Conservation (phyloP, 83 land plant genomes). For the Larix sibirica region DNA sequence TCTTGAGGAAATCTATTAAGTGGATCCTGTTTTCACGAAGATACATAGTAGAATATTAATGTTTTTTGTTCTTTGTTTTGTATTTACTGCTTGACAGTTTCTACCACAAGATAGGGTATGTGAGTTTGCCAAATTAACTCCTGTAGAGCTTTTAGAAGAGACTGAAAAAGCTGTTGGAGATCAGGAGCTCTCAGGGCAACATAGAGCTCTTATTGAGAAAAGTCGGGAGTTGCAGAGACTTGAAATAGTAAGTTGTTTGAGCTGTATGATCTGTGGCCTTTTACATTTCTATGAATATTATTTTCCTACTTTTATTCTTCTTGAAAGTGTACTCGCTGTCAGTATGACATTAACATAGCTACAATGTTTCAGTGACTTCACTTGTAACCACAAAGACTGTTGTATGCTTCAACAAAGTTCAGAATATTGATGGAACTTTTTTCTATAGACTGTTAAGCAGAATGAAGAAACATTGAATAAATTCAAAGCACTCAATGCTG, state of each 20-base stretch:
- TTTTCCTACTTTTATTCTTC: too few relatives aligned
- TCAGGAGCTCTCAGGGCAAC: slow-evolving; percentile 84
- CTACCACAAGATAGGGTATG: slow-evolving; percentile 98
- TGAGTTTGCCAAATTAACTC: slow-evolving; percentile 97
- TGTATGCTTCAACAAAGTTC: background rate
- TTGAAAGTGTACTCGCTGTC: background rate
- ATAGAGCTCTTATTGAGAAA: slow-evolving; percentile 66
- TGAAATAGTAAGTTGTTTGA: slow-evolving; percentile 57
- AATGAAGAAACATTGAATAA: slow-evolving; percentile 62
- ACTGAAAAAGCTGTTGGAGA: slow-evolving; percentile 99
- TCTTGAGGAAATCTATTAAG: background rate
- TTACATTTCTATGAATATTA: background rate
- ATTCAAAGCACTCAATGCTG: slow-evolving; percentile 74
- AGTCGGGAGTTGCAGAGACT: slow-evolving; percentile 63
- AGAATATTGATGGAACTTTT: background rate
- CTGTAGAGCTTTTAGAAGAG: slow-evolving; percentile 89
- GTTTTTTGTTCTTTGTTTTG: background rate
- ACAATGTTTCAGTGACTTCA: background rate
- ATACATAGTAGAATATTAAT: background rate
- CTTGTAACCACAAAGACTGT: background rate
- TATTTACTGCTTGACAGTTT: slow-evolving; percentile 55
- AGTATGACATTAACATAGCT: background rate
- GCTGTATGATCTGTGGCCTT: background rate
- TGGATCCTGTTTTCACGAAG: background rate
- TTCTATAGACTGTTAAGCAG: slow-evolving; percentile 64